Evolutionary conservation across 805 yeast genomes (phyloP), one percentile per base, ranked within the genome.

Genomic region (Scheffersomyces spartinae): DNA sequence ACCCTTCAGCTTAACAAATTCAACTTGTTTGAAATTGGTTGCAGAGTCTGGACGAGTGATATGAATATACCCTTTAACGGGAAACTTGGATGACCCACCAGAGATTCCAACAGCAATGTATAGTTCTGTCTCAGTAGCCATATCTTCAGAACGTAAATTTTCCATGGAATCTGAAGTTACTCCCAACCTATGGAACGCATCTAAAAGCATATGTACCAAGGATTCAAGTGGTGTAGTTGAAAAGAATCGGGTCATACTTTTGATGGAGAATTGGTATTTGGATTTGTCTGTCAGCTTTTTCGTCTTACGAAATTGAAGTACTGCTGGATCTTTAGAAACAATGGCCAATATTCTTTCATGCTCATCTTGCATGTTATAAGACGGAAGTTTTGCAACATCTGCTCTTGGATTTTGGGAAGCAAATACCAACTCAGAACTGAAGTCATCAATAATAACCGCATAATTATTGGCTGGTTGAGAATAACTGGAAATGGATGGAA

Each of bases 1-100:
- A 0, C 80, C 82, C 18, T 62, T 61, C 3, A 63, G 52, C 35
- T 70, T 71, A 18, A 64, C 46, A 37, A 77, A 74, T 27, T 65
- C 70, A 1, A 77, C 57, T 26, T 63, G 66, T 30, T 21, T 11
- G 12, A 33, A 13, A 10, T 15, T 5, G 16, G 18, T 11, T 20
- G 14, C 15, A n/a, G n/a, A n/a, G n/a, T n/a, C n/a, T n/a, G n/a
- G n/a, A n/a, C n/a, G n/a, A n/a, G n/a, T n/a, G 7, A 73, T 55
- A 15, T 52, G 54, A 24, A 72, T 59, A 13, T 49, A 45, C 0
- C 81, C 80, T 14, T 55, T 42, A 5, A 73, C 40, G 1, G 49
- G 56, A 33, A 55, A 47, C 23, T 61, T 64, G 15, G 62, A 53
- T 12, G 64, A 49, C 39, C 71, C 78, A 8, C 52, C 42, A 0